phyloP scores from a whole-genome alignment of 768 basidiomycete species.

The Coprinopsis strossmayeri region DNA sequence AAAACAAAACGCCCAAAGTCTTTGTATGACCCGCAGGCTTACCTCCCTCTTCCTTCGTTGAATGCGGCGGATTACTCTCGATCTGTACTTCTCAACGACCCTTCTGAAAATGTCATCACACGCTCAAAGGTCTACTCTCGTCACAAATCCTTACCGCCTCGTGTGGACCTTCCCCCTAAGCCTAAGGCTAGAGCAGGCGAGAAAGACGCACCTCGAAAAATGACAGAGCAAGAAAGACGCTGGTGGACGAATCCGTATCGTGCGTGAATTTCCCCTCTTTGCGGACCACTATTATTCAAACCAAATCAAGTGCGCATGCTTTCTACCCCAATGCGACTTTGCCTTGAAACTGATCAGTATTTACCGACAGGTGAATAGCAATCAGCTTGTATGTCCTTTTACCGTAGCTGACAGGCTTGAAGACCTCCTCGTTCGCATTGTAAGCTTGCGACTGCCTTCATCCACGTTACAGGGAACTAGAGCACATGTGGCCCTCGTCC shows the following conservation, averaged over 20 bases:
- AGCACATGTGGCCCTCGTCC: conserved; percentile 23
- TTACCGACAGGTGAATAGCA: conserved; percentile 13
- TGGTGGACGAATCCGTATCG: conserved; percentile 79
- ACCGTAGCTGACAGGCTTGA: conserved; percentile 2
- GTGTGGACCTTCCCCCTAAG: conserved; percentile 25
- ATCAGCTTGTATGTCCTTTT: neutral
- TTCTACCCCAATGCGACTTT: conserved; percentile 11
- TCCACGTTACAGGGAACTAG: conserved; percentile 8
- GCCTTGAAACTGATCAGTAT: conserved; percentile 11
- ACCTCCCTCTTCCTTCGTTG: conserved; percentile 32
- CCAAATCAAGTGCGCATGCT: conserved; percentile 16
- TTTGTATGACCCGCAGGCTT: conserved; percentile 23
- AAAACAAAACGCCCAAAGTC: conserved; percentile 21
- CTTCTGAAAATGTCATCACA: conserved; percentile 46
- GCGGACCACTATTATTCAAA: neutral
- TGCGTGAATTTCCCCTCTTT: conserved; percentile 25
- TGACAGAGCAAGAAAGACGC: conserved; percentile 53
- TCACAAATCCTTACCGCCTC: conserved; percentile 56
- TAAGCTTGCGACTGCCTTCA: conserved; percentile 36
- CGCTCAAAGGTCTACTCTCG: conserved; percentile 38
- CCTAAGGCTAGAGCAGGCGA: conserved; percentile 15
- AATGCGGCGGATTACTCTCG: conserved; percentile 36
- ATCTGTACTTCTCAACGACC: conserved; percentile 54
- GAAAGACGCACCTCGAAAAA: conserved; percentile 41
- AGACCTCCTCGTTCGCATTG: conserved; percentile 68